Percentiles rank a stretch among this genome's conserved stretches.
Evolutionary conservation across 495 filamentous ascomycete genomes (phyloP).

Genomic region (Neurospora sublineolata): DNA sequence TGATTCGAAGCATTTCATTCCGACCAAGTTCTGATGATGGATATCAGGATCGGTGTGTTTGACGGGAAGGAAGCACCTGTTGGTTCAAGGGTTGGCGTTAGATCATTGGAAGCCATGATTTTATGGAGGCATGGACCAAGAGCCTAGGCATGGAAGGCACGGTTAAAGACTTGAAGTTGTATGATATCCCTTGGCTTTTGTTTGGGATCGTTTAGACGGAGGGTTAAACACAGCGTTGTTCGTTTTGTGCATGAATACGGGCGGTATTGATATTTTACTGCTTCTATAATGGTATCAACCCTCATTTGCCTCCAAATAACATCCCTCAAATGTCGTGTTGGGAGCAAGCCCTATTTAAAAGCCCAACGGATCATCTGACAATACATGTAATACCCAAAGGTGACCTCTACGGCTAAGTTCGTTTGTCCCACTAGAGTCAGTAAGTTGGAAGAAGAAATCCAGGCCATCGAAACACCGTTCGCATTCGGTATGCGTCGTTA

Average conservation of each 20-base stretch:
- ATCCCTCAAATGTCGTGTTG: background rate
- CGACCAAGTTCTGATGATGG: constrained; percentile 21
- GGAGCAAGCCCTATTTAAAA: too few relatives aligned
- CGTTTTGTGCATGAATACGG: background rate
- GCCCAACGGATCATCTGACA: too few relatives aligned
- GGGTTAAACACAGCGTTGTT: background rate
- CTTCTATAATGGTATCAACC: background rate
- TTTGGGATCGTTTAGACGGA: background rate
- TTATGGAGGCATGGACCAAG: background rate
- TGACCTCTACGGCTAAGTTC: too few relatives aligned
- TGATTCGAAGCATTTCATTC: constrained; percentile 56
- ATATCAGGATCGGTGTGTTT: background rate
- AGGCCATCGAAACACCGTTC: background rate
- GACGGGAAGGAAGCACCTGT: background rate
- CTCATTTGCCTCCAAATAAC: background rate
- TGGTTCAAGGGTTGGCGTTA: background rate
- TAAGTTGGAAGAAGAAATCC: background rate
- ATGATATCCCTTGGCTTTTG: background rate
- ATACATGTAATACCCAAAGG: too few relatives aligned
- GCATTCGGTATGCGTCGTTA: background rate
- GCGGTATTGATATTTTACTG: background rate
- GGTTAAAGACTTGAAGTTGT: background rate
- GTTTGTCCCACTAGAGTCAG: background rate
- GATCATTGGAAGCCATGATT: background rate
- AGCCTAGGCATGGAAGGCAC: background rate